Conservation (phyloP, 257 asterid species). For the Solanum chiquidenum region DNA sequence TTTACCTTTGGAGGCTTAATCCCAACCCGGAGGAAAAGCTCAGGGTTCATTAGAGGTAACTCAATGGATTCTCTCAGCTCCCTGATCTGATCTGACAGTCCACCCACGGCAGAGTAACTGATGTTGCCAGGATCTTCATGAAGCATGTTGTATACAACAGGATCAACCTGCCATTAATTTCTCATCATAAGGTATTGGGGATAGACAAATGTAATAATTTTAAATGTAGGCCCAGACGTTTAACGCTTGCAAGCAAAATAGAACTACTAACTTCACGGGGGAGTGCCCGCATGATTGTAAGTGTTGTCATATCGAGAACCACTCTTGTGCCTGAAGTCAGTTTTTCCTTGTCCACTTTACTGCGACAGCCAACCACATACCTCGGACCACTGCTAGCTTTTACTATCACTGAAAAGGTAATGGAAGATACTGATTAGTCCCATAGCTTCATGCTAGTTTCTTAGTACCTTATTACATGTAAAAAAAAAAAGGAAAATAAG, state of each 20-base stretch:
- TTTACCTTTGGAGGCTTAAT: slow-evolving; percentile 91
- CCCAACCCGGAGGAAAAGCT: slow-evolving; percentile 89
- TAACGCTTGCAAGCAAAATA: neutral
- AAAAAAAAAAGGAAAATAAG: neutral
- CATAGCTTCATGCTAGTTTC: neutral
- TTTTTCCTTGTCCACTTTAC: slow-evolving; percentile 91
- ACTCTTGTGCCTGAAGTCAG: slow-evolving; percentile 92
- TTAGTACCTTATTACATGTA: neutral
- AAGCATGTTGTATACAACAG: slow-evolving; percentile 94
- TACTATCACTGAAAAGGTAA: slow-evolving; percentile 56
- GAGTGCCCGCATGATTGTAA: slow-evolving; percentile 94
- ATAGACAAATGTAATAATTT: neutral
- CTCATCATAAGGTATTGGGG: neutral
- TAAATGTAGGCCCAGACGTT: neutral
- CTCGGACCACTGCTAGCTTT: slow-evolving; percentile 97
- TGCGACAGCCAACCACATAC: slow-evolving; percentile 96
- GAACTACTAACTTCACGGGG: slow-evolving; percentile 77
- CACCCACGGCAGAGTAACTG: slow-evolving; percentile 97
- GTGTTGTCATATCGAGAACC: slow-evolving; percentile 96
- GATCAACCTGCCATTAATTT: slow-evolving; percentile 64
- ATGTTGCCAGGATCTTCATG: slow-evolving; percentile 98
- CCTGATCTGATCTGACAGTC: slow-evolving; percentile 85
- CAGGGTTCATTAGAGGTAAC: slow-evolving; percentile 91
- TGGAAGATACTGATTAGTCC: neutral
- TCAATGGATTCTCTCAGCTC: slow-evolving; percentile 94